Conservation (phyloP, 164 flowering plant genomes). For the Nymphaea colorata region DNA sequence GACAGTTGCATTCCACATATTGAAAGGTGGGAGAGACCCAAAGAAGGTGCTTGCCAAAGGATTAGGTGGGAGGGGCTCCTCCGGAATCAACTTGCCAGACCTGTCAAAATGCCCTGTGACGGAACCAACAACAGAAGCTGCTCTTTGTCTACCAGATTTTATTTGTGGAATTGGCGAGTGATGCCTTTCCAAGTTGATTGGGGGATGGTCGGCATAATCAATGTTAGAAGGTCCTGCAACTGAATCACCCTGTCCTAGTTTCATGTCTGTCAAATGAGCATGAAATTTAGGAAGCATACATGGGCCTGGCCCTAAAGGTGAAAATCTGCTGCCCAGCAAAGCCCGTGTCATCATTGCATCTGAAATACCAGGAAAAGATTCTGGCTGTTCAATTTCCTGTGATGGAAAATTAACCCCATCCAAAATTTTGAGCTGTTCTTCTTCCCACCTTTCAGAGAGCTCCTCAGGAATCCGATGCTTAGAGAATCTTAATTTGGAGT, state of each 20-base stretch:
- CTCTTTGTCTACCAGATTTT: neutral
- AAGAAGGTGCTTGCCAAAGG: slow-evolving; percentile 27
- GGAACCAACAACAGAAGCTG: slow-evolving; percentile 12
- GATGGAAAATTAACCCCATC: slow-evolving; percentile 23
- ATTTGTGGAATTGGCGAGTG: neutral
- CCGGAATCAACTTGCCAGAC: slow-evolving; percentile 28
- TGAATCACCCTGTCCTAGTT: slow-evolving; percentile 55
- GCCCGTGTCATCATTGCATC: slow-evolving; percentile 90
- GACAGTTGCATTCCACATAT: neutral
- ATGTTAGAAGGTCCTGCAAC: neutral
- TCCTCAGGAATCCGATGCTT: slow-evolving; percentile 56
- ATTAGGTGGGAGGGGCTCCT: slow-evolving; percentile 38
- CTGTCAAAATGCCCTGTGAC: slow-evolving; percentile 33
- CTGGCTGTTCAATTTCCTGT: slow-evolving; percentile 26
- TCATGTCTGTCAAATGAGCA: slow-evolving; percentile 71
- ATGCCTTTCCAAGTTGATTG: neutral
- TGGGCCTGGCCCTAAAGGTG: slow-evolving; percentile 12
- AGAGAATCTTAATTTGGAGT: slow-evolving; percentile 72
- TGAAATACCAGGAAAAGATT: slow-evolving; percentile 46
- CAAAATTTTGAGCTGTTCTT: slow-evolving; percentile 57
- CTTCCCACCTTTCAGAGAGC: slow-evolving; percentile 65
- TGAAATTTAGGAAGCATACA: slow-evolving; percentile 33
- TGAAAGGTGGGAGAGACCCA: slow-evolving; percentile 17
- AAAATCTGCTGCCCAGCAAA: slow-evolving; percentile 47
- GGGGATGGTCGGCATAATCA: neutral